These are phyloP conservation scores for Dothidotthia symphoricarpi DNA, from an alignment of 2,329 filamentous ascomycete species.

Conservation along the genomic window DNA sequence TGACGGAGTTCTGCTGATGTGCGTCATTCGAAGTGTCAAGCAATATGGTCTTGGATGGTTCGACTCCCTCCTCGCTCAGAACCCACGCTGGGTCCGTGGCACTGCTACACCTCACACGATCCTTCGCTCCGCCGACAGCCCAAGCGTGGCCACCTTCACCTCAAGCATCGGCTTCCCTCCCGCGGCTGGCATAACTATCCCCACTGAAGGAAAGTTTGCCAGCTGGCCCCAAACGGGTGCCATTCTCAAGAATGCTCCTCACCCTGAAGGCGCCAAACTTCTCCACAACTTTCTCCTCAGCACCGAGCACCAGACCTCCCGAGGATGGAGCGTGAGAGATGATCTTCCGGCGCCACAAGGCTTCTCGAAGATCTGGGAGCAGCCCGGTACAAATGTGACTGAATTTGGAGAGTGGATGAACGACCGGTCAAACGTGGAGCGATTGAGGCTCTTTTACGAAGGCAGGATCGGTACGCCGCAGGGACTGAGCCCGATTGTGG, in stretches of 20 bases:
- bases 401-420: conserved; percentile 46
- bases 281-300: conserved; percentile 51
- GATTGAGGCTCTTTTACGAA: conserved; percentile 47
- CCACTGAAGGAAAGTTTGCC: conserved; percentile 44
- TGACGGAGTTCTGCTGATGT: background rate
- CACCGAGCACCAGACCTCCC: conserved; percentile 40
- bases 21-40: conserved; percentile 15
- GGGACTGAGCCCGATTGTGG: conserved; percentile 43
- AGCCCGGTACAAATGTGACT: conserved; percentile 39
- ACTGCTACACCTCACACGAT: conserved; percentile 46
- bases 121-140: conserved; percentile 25
- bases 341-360: conserved; percentile 36
- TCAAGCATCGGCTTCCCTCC: conserved; percentile 3
- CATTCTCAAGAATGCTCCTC: conserved; percentile 51
- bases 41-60: conserved; percentile 51
- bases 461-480: conserved; percentile 45
- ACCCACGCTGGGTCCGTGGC: conserved; percentile 56
- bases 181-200: conserved; percentile 17
- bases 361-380: conserved; percentile 31
- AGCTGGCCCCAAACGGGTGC: conserved; percentile 52
- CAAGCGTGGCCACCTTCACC: conserved; percentile 20
- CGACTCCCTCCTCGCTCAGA: conserved; percentile 49
- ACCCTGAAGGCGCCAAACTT: conserved; percentile 54
- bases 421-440: conserved; percentile 45
- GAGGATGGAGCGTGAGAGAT: conserved; percentile 39